A percentile compares a stretch with the other conserved stretches of the same genome.
phyloP scores from a whole-genome alignment of 345 rosid genomes.

The Melaleuca quinquenervia region DNA sequence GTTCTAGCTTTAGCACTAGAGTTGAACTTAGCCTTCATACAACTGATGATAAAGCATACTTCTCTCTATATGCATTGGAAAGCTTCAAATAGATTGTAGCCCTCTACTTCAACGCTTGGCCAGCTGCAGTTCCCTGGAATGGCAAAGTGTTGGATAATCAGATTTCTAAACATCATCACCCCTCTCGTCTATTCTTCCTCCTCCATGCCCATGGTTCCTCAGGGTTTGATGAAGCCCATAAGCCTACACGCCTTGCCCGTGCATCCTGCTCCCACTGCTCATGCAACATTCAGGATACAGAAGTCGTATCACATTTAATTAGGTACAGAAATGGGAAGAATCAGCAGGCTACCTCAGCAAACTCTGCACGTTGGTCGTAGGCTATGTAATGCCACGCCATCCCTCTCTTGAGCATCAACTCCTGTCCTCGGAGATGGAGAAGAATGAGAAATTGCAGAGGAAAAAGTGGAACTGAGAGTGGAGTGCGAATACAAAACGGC shows the following conservation, averaged over 20 bases:
- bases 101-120: neutral
- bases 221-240: slow-evolving; percentile 79
- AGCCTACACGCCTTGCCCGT: slow-evolving; percentile 45
- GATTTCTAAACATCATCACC: neutral
- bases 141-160: neutral
- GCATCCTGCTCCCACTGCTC: slow-evolving; percentile 84
- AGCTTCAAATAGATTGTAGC: neutral
- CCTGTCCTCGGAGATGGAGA: slow-evolving; percentile 19
- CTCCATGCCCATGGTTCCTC: slow-evolving; percentile 92
- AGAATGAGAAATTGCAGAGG: neutral
- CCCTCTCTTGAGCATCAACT: slow-evolving; percentile 75
- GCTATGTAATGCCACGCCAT: slow-evolving; percentile 72
- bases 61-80: neutral
- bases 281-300: neutral
- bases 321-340: neutral
- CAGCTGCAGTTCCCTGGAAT: neutral
- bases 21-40: neutral
- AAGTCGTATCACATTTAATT: neutral
- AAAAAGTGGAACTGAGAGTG: neutral
- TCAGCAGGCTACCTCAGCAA: slow-evolving; percentile 32
- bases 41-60: neutral
- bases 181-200: slow-evolving; percentile 30
- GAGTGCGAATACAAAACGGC: neutral
- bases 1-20: neutral
- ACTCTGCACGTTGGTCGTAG: slow-evolving; percentile 48